Evolutionary conservation across 1,139 yeast species (phyloP), one percentile per base, ranked within the genome.

Genomic region (Blastobotrys persicus): DNA sequence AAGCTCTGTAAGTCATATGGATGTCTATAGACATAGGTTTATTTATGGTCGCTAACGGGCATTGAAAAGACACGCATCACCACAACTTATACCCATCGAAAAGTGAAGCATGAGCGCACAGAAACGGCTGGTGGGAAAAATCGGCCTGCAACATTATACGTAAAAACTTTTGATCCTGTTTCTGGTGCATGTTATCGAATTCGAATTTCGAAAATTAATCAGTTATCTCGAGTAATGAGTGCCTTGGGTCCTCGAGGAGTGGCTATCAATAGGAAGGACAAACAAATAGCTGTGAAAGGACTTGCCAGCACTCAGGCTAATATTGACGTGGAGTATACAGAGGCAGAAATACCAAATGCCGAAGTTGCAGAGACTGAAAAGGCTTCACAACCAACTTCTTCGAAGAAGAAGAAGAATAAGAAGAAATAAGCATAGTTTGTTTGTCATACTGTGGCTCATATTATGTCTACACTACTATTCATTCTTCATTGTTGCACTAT

Each of bases 241-340:
- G 88, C 91, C n/a, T 64, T 89, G 46, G 97, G 97, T 0, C 96
- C 97, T 2, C 76, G 79, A 53, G 92, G 94, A 2, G 85, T 86
- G n/a, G 62, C 59, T 32, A 53, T 65, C 49, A 49, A 32, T 20
- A 31, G 39, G 17, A 45, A 38, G 35, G 46, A 49, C 14, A 49
- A 33, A 26, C 43, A 43, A 12, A 40, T 49, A 13, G 18, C 46
- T 12, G 70, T 52, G 18, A 31, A 48, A 13, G 72, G 72, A 7
- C 17, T 62, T 26, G 68, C 69, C 17, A 54, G 60, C 42, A 40
- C 59, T 20, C 66, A 66, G 69, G 61, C 65, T 38, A 62, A 57
- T 18, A 57, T 56, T 9, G 66, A 61, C 46, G 51, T 52, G 12
- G 59, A 55, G 28, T 48, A 46, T 23, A 42, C 51, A 2, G 54